Evolutionary conservation across 768 basidiomycete genomes (phyloP), one percentile per base, ranked within the genome.

Genomic region (Sarcodon sp.): DNA sequence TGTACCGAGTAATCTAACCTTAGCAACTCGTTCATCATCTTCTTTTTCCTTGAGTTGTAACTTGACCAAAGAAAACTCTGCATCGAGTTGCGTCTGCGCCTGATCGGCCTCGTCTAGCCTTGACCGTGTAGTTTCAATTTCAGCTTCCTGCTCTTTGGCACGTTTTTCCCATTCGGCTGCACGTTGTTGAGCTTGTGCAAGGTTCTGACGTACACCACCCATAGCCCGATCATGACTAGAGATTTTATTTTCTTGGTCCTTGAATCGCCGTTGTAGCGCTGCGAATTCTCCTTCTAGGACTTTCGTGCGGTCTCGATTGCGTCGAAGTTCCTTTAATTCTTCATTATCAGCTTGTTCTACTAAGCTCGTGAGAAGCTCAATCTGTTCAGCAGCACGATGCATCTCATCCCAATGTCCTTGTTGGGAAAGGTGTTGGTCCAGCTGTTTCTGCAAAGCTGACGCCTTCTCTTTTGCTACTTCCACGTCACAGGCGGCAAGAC

Each of bases 351-450:
- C 70, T 56, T 79, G 77, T 4, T 73, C 70, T 49, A 87, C 70
- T 35, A 80, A 65, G 44, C 64, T 71, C 16, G 80, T 70, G 34
- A 91, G 73, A 44, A 69, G 58, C 47, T 86, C 82, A 32, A 91
- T 76, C 61, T 89, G 83, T 56, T 87, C 83, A 3, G 79, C 71
- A 1, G 80, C 73, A 43, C 73, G 76, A 27, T 71, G 80, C 16
- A 89, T 69, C 39, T 80, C 76, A n/a, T 86, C 83, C 87, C 84
- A 88, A 47, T 84, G 77, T n/a, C 61, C 69, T 56, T 84, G 80
- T 53, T 89, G 83, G 21, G 73, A 65, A 1, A 69, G 43, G 13
- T 85, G 65, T 21, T 70, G 66, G 38, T 85, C 78, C 49, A 79
- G 70, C 47, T 84, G 79, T 57, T 69, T 72, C 57, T 76, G 79